Evolutionary conservation across 1,139 yeast genomes (phyloP), one percentile per base, ranked within the genome.

Genomic region (Hyphopichia pseudoburtonii): DNA sequence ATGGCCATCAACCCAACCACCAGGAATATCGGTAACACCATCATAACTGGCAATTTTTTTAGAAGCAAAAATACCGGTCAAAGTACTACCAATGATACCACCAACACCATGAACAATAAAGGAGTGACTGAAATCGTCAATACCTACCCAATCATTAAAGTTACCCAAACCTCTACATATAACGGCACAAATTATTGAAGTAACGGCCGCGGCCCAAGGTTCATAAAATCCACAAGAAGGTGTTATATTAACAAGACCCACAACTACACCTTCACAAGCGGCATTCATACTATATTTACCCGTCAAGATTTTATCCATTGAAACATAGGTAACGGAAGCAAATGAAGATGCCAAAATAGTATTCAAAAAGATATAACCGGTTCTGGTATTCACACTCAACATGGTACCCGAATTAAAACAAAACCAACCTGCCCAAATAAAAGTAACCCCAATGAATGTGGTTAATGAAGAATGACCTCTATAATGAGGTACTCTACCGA

Each of bases 371-470:
- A 71, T 73, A 51, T 70, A 73, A 27, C 73, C 66, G 3, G 78
- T 70, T 57, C 78, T 66, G 24, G 62, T 63, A 38, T 64, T 65
- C 21, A 73, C 73, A 10, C 69, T 44, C 14, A 70, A 57, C 42
- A 73, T 52, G 14, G 79, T 72, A 37, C 78, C 79, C 9, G 76
- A 67, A 53, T 73, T 73, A 60, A 73, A 73, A 48, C 76, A 71
- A 45, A 73, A 57, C 79, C 79, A 73, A 17, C 77, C 71, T 45
- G 66, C 70, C 71, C 77, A 73, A 41, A 73, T 72, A 41, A 73
- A 51, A 15, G 74, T 56, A 17, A 72, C 74, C 33, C 80, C 79
- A 38, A 72, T 45, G 40, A 72, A 71, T 1, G 73, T 64, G 22
- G 70, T 52, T 9, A 69, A 50, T 17, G 73, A 56, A 31, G 71